Evolutionary conservation across 495 filamentous ascomycete species (phyloP).

Genomic region (Tetracladium marchalianum): DNA sequence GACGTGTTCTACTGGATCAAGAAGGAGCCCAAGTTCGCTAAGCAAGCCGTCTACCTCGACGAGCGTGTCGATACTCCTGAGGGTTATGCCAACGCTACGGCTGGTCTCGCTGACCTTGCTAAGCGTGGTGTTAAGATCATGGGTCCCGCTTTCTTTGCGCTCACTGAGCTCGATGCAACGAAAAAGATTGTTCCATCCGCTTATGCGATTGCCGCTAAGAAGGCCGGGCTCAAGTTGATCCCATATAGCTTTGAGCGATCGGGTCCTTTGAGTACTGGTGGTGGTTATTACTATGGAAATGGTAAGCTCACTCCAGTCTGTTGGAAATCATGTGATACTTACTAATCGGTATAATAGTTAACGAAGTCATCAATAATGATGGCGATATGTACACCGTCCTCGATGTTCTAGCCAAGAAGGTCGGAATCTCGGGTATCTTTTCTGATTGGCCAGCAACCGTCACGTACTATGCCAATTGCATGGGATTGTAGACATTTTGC

Average conservation of each 20-base stretch:
- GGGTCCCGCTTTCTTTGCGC: conserved; percentile 34
- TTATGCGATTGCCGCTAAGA: conserved; percentile 37
- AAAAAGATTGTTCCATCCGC: conserved; percentile 31
- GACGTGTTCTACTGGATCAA: conserved; percentile 54
- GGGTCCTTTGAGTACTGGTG: conserved; percentile 30
- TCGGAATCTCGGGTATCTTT: conserved; percentile 46
- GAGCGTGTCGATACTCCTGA: conserved; percentile 37
- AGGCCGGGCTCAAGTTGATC: conserved; percentile 45
- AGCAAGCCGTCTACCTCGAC: conserved; percentile 50
- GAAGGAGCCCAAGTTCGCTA: conserved; percentile 42
- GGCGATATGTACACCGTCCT: conserved; percentile 49
- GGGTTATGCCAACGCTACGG: conserved; percentile 35
- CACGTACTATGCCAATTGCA: conserved; percentile 54
- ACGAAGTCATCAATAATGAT: conserved; percentile 40
- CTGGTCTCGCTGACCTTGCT: conserved; percentile 34
- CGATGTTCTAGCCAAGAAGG: conserved; percentile 45
- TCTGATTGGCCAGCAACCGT: conserved; percentile 53
- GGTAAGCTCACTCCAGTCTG: conserved; percentile 22
- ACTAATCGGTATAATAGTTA: too few relatives aligned
- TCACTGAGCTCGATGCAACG: conserved; percentile 21
- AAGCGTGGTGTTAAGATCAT: conserved; percentile 32
- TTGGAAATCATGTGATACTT: too few relatives aligned
- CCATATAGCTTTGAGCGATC: conserved; percentile 55
- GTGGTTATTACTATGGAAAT: conserved; percentile 45
- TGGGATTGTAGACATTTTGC: conserved; percentile 27